phyloP scores from a whole-genome alignment of 331 rosid species.

The Acacia concinna region DNA sequence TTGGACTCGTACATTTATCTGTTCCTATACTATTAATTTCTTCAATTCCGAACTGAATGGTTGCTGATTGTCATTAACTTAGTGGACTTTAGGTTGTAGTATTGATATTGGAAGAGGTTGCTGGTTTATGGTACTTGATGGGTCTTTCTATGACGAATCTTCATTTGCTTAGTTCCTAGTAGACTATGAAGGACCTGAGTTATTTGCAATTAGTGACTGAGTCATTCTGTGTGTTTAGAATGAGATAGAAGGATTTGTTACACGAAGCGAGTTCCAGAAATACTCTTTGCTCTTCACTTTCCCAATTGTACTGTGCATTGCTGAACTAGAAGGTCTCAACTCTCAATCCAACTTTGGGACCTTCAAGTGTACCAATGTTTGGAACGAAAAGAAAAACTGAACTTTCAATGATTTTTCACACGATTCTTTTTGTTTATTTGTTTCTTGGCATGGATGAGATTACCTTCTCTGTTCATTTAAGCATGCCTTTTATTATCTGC shows the following conservation, averaged over 20 bases:
- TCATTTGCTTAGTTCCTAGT: neutral
- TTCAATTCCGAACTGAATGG: neutral
- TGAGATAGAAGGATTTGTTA: neutral
- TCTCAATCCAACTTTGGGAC: neutral
- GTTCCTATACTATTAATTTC: neutral
- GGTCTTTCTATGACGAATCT: constrained; percentile 18
- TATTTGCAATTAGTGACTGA: neutral
- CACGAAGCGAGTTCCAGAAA: neutral
- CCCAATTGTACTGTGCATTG: neutral
- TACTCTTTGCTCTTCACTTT: neutral
- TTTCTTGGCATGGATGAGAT: constrained; percentile 10
- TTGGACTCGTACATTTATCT: neutral
- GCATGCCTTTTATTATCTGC: constrained; percentile 10
- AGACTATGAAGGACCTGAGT: neutral
- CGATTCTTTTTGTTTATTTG: neutral
- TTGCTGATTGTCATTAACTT: neutral
- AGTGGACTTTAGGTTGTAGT: neutral
- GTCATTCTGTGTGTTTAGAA: neutral
- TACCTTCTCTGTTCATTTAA: constrained; percentile 10
- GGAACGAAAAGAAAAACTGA: neutral
- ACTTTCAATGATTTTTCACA: neutral
- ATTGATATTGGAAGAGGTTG: constrained; percentile 7
- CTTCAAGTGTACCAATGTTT: neutral
- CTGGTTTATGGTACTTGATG: neutral
- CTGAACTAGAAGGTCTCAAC: neutral